A percentile compares a stretch with the other conserved stretches of the same genome.
Evolutionary conservation across 805 yeast species (phyloP).

Genomic region (Zygosaccharomyces kombuchaensis): DNA sequence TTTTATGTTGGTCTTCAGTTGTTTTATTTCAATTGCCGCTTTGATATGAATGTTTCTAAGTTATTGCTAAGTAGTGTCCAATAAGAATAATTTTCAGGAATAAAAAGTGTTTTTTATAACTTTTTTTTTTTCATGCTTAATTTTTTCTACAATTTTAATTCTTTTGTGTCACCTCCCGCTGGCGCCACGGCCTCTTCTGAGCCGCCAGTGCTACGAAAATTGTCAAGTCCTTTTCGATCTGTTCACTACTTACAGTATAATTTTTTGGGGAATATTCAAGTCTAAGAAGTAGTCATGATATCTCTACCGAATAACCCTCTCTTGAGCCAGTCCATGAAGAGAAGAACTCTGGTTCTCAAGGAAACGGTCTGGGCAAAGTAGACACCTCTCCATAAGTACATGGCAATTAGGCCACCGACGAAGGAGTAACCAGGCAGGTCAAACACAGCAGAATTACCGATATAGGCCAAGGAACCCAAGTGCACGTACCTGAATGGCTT

Average conservation of each 20-base stretch:
- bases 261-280: neutral
- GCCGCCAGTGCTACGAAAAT: neutral
- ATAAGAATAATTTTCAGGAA: too few relatives aligned
- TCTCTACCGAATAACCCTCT: constrained; percentile 56
- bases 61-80: too few relatives aligned
- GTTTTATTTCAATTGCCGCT: neutral
- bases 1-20: neutral
- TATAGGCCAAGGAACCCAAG: constrained; percentile 62
- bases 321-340: constrained; percentile 66
- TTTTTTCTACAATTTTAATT: neutral
- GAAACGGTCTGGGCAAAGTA: constrained; percentile 67
- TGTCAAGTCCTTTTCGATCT: neutral
- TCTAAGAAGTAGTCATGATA: constrained; percentile 31
- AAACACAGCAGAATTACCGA: constrained; percentile 68
- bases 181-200: neutral
- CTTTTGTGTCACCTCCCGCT: neutral
- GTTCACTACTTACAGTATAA: constrained; percentile 2
- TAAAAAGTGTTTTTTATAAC: neutral
- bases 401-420: constrained; percentile 64
- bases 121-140: neutral
- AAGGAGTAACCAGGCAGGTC: constrained; percentile 58
- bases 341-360: constrained; percentile 55
- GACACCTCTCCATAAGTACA: constrained; percentile 69
- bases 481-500: constrained; percentile 61
- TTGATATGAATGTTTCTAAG: too few relatives aligned